Conservation (phyloP, 768 basidiomycete species). For the Lentinula detonsa region DNA sequence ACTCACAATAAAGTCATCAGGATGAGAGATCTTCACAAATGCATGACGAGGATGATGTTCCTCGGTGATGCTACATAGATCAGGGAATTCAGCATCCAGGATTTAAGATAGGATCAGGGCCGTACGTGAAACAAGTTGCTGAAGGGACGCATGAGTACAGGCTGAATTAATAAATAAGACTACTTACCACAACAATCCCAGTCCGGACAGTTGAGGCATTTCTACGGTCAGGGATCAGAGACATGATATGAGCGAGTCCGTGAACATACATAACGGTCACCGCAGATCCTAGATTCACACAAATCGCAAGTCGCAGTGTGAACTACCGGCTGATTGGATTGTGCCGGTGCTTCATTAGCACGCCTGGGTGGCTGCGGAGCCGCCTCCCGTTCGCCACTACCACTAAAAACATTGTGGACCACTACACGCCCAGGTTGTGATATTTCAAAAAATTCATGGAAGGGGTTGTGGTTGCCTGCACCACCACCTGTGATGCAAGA, state of each 20-base stretch:
- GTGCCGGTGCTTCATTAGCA: slow-evolving; percentile 7
- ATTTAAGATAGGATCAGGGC: not conserved
- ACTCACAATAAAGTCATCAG: slow-evolving; percentile 54
- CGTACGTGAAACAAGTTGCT: slow-evolving; percentile 56
- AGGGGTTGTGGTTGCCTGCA: slow-evolving; percentile 49
- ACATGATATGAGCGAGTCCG: not conserved
- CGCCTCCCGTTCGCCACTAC: slow-evolving; percentile 26
- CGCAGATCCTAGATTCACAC: slow-evolving; percentile 66
- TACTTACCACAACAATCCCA: slow-evolving; percentile 59
- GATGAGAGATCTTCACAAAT: slow-evolving; percentile 57
- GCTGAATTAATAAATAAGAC: not conserved
- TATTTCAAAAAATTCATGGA: slow-evolving; percentile 71
- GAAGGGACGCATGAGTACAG: not conserved
- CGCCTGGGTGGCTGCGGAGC: not conserved
- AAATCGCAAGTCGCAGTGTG: slow-evolving; percentile 74
- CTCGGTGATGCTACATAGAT: slow-evolving; percentile 42
- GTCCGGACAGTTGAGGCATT: slow-evolving; percentile 80
- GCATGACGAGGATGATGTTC: slow-evolving; percentile 75
- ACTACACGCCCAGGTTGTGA: slow-evolving; percentile 57
- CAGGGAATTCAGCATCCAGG: not conserved
- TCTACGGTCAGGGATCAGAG: slow-evolving; percentile 33
- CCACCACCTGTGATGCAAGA: slow-evolving; percentile 43
- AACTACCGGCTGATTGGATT: slow-evolving; percentile 18
- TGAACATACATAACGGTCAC: slow-evolving; percentile 63
- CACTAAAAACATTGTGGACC: slow-evolving; percentile 54